These are phyloP conservation scores for Boeremia exigua DNA, from an alignment of 2,329 filamentous ascomycete genomes.

Conservation along the genomic window DNA sequence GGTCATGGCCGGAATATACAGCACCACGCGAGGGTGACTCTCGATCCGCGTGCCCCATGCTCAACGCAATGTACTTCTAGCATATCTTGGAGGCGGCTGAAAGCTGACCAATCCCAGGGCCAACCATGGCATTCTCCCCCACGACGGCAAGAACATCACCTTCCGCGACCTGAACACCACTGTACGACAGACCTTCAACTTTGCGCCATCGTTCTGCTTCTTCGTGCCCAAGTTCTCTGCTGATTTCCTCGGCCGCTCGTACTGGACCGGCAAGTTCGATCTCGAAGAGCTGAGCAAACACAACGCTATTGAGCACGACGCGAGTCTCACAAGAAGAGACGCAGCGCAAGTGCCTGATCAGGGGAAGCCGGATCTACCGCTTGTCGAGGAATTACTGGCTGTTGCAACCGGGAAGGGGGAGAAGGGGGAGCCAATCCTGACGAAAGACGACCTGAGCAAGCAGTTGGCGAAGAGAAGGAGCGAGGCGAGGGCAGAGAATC, in stretches of 20 bases:
- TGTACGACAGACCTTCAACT: constrained; percentile 39
- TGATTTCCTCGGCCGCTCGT: constrained; percentile 28
- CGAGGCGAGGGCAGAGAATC: constrained; percentile 46
- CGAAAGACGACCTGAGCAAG: constrained; percentile 46
- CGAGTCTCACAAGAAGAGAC: constrained; percentile 38
- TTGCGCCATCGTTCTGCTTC: constrained; percentile 41
- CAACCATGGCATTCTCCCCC: constrained; percentile 43
- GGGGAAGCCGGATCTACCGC: constrained; percentile 45
- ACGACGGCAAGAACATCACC: constrained; percentile 41
- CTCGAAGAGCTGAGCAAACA: constrained; percentile 41
- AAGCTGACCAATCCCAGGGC: constrained; percentile 22
- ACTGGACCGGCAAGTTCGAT: constrained; percentile 31
- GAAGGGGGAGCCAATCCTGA: constrained; percentile 42
- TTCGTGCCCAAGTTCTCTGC: constrained; percentile 39
- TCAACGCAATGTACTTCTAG: constrained; percentile 31
- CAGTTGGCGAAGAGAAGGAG: constrained; percentile 43
- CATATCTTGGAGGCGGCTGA: no score
- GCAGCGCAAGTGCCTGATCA: constrained; percentile 47
- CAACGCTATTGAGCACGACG: constrained; percentile 46
- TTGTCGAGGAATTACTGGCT: constrained; percentile 45
- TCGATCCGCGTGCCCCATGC: constrained; percentile 31
- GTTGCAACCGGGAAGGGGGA: constrained; percentile 47
- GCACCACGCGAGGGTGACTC: constrained; percentile 45
- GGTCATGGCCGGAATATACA: constrained; percentile 48
- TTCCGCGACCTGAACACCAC: constrained; percentile 35